These are phyloP conservation scores for Fusarium sp. DNA, from an alignment of 2,329 filamentous ascomycete genomes.

Conservation along the genomic window DNA sequence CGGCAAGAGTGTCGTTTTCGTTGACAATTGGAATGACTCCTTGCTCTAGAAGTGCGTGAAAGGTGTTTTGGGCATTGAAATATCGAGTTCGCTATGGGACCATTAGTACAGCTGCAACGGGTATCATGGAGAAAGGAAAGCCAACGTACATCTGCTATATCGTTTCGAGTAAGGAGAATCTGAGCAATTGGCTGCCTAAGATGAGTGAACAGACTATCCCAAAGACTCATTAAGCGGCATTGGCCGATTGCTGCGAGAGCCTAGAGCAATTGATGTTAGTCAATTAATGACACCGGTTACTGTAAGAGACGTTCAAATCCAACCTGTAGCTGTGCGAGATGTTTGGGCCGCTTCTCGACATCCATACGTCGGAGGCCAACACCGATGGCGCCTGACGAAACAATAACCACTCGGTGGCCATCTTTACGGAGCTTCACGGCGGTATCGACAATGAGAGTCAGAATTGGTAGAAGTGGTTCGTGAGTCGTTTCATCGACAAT, in stretches of 20 bases:
- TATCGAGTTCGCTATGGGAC: constrained; percentile 83
- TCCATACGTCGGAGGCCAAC: constrained; percentile 93
- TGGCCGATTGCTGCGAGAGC: constrained; percentile 96
- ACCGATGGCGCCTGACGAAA: constrained; percentile 96
- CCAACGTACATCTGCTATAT: constrained; percentile 85
- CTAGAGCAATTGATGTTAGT: constrained; percentile 54
- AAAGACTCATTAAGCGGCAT: constrained; percentile 93
- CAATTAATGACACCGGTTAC: not conserved
- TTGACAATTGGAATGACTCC: constrained; percentile 98
- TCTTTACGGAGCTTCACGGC: constrained; percentile 87
- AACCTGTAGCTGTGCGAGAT: constrained; percentile 88
- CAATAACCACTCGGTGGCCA: constrained; percentile 94
- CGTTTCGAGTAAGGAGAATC: constrained; percentile 92
- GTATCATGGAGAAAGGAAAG: not conserved
- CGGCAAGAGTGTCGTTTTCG: constrained; percentile 96
- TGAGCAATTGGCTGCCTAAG: constrained; percentile 92
- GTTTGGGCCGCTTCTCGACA: constrained; percentile 86
- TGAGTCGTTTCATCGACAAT: constrained; percentile 97
- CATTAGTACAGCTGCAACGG: not conserved
- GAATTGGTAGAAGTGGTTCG: constrained; percentile 89
- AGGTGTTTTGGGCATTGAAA: constrained; percentile 95
- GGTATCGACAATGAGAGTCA: constrained; percentile 94
- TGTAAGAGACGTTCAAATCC: constrained; percentile 13
- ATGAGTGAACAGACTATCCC: constrained; percentile 92
- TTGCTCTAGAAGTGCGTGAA: constrained; percentile 90